These are phyloP conservation scores for Aegilops sharonensis DNA, from an alignment of 176 grass and related monocot species.

Conservation along the genomic window DNA sequence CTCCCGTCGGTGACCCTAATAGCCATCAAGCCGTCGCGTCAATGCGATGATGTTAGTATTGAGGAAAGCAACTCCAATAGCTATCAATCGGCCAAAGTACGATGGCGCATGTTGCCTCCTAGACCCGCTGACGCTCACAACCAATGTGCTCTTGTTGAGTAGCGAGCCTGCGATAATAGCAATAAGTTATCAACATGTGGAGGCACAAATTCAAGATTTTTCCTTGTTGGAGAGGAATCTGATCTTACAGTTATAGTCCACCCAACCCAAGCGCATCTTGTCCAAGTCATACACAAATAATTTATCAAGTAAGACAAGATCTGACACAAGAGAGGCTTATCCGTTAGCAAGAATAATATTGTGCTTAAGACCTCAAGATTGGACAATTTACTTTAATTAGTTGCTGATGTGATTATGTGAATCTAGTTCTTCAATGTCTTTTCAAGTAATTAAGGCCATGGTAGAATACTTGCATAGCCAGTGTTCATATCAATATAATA, in stretches of 20 bases:
- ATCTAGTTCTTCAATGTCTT: background rate
- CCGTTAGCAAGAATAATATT: slow-evolving; percentile 19
- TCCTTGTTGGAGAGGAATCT: background rate
- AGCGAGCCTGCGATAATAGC: background rate
- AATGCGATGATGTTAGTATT: no score
- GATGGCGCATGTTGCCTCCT: background rate
- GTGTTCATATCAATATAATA: background rate
- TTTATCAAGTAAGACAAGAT: slow-evolving; percentile 84
- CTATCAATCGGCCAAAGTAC: no score
- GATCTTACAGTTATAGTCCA: slow-evolving; percentile 83
- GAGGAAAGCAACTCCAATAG: no score
- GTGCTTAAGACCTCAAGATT: background rate
- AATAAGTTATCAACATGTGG: background rate
- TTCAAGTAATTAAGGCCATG: background rate
- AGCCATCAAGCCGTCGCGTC: no score
- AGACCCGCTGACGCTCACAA: background rate
- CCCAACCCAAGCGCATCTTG: slow-evolving; percentile 73
- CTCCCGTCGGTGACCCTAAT: no score
- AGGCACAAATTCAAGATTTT: background rate
- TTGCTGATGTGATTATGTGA: background rate
- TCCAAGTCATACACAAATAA: slow-evolving; percentile 87
- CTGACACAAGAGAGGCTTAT: slow-evolving; percentile 27
- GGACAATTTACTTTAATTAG: background rate
- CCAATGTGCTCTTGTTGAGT: background rate
- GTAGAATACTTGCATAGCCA: background rate